Conservation (phyloP, 352 stramenopile species). For the Phytophthora crassamura region DNA sequence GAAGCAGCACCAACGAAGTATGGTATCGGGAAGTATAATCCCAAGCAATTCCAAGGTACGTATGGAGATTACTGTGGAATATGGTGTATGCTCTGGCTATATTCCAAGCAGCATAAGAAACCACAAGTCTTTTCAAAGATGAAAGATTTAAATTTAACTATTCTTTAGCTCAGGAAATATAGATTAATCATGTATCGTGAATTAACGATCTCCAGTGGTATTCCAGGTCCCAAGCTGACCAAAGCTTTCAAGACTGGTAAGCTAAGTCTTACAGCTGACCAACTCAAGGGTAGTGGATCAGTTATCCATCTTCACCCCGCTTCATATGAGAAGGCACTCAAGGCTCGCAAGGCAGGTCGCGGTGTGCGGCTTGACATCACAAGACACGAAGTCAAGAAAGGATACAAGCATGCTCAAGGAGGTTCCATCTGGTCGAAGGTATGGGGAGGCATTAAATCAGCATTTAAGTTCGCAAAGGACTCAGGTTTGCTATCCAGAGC, state of each 20-base stretch:
- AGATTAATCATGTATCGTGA: constrained; percentile 19
- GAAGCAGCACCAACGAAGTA: constrained; percentile 4
- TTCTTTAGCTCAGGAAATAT: constrained; percentile 19
- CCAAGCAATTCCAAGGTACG: constrained; percentile 14
- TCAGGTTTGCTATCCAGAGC: too few relatives aligned
- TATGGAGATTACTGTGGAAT: constrained; percentile 13
- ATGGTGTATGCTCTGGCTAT: constrained; percentile 8
- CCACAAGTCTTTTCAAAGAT: constrained; percentile 13
- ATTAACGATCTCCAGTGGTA: constrained; percentile 11
- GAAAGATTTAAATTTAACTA: constrained; percentile 20
- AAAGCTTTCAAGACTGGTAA: neutral
- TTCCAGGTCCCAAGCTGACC: neutral
- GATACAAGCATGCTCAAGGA: too few relatives aligned
- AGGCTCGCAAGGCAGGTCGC: too few relatives aligned
- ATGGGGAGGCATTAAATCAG: too few relatives aligned
- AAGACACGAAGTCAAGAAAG: neutral
- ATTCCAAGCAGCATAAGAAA: constrained; percentile 21
- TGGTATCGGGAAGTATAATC: constrained; percentile 7
- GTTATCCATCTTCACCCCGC: constrained; percentile 11
- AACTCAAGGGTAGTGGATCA: constrained; percentile 1
- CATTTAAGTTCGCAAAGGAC: too few relatives aligned
- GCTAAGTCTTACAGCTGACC: constrained; percentile 1
- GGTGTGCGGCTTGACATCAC: neutral
- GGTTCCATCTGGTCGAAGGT: too few relatives aligned
- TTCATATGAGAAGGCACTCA: constrained; percentile 11